A percentile compares a stretch with the other conserved stretches of the same genome.
Evolutionary conservation across 2,329 filamentous ascomycete species (phyloP).

Genomic region (Endocalyx cinctus): DNA sequence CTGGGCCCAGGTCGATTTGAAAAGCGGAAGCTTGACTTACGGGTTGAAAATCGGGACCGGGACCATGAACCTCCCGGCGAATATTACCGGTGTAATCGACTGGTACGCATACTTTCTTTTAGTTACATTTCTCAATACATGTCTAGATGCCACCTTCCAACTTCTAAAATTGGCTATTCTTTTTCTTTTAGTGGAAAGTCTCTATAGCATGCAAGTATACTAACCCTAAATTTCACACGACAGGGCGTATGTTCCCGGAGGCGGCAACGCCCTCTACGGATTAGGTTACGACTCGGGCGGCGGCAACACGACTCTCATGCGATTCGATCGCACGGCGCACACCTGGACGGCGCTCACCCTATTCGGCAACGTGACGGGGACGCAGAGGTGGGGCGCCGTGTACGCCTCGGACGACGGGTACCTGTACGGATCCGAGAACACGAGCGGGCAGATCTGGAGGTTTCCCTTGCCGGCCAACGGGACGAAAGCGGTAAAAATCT

Average conservation of each 20-base stretch:
- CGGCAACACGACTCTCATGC: conserved; percentile 8
- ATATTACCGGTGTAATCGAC: too few relatives aligned
- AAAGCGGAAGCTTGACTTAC: conserved; percentile 13
- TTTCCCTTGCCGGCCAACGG: conserved; percentile 10
- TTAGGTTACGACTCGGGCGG: conserved; percentile 6
- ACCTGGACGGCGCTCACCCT: conserved; percentile 6
- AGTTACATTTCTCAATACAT: too few relatives aligned
- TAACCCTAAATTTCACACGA: too few relatives aligned
- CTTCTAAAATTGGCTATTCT: too few relatives aligned
- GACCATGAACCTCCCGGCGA: not conserved
- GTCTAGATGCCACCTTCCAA: too few relatives aligned
- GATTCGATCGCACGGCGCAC: conserved; percentile 7
- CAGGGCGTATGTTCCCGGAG: conserved; percentile 16
- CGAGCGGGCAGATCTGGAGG: conserved; percentile 16
- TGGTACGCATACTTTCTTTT: too few relatives aligned
- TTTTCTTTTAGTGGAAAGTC: too few relatives aligned
- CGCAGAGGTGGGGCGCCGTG: conserved; percentile 9
- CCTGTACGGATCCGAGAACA: conserved; percentile 16
- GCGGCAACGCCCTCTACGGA: conserved; percentile 11
- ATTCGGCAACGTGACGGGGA: conserved; percentile 9
- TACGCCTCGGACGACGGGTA: conserved; percentile 13
- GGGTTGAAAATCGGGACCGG: conserved; percentile 5
- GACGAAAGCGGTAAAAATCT: conserved; percentile 1
- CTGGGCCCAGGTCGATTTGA: conserved; percentile 13
- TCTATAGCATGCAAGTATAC: too few relatives aligned